Conservation (phyloP, 2,329 filamentous ascomycete genomes). For the Cercospora canescens region DNA sequence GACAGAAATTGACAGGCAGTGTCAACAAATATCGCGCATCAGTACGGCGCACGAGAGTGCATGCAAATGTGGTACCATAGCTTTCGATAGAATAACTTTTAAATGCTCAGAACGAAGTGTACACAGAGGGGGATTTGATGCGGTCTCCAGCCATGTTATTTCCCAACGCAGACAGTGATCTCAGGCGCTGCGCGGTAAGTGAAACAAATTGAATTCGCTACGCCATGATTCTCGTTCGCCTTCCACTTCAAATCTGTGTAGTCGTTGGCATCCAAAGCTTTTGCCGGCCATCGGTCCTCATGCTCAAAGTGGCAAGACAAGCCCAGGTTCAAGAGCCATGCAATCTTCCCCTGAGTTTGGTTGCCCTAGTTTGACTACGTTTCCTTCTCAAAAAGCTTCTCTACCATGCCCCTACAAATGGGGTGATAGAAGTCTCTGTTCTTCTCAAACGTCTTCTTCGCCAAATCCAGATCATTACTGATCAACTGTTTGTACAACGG, state of each 20-base stretch:
- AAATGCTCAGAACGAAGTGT: too few relatives aligned
- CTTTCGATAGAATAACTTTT: too few relatives aligned
- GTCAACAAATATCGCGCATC: too few relatives aligned
- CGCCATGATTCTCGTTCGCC: too few relatives aligned
- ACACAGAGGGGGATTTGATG: too few relatives aligned
- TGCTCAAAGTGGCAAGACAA: not conserved
- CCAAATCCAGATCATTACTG: conserved; percentile 71
- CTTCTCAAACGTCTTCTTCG: conserved; percentile 79
- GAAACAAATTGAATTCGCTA: too few relatives aligned
- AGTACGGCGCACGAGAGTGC: not conserved
- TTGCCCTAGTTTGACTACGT: too few relatives aligned
- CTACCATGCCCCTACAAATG: conserved; percentile 81
- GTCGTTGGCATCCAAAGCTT: not conserved
- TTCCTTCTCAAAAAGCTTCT: conserved; percentile 57
- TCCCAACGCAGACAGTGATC: too few relatives aligned
- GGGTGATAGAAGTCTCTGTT: conserved; percentile 94
- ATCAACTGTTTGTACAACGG: conserved; percentile 78
- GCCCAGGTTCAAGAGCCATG: not conserved
- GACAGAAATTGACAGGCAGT: not conserved
- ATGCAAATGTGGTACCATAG: not conserved
- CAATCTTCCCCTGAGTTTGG: too few relatives aligned
- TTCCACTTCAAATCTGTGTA: too few relatives aligned
- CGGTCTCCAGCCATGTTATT: too few relatives aligned
- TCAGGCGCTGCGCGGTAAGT: too few relatives aligned
- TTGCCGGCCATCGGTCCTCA: not conserved